Base-by-base conservation (phyloP, 2,329 filamentous ascomycete species). In the Pseudogymnoascus sp. region DNA sequence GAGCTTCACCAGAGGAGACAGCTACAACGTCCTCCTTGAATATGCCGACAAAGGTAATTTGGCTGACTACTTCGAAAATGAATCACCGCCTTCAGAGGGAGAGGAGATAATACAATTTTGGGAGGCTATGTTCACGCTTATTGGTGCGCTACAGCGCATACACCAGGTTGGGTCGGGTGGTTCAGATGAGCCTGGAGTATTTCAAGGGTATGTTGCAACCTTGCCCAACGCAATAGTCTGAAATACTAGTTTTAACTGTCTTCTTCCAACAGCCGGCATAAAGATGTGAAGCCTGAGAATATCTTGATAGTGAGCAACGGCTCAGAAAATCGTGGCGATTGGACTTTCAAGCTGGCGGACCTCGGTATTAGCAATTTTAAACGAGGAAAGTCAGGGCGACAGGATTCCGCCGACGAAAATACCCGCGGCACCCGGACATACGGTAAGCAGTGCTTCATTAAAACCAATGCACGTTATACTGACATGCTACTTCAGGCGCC, bases 11-110 rank as follows among this genome's bases (percentile, higher is more conserved):
- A 69, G 73, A 43, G 64, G 66, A 8, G 64, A 69, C 16, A 66
- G 64, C 3, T 72, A 56, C 63, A 72, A 75, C 63, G 68, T 76
- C 4, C 60, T 76, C 6, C 68, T 77, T 3, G 74, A 77, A 64
- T 74, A 70, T 66, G 74, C 75, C 2, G 70, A 75, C 38, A 62
- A 67, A 19, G 73, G 75, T 2, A 71, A 69, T 3, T 65, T 77
- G 3, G 68, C 74, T 40, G 64, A 74, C 6, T 75, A 69, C 61
- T 72, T 75, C 62, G 60, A 65, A 35, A 67, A 53, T 6, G 61
- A 67, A 46, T 28, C 64, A 5, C 71, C 68, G 12, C 70, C 73
- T 2, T 67, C 41, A n/a, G 62, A 43, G 10, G 68, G 67, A 14
- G 61, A 62, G 22, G 71, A 75, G 31, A 72, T 73, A 16, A 66